A percentile compares a stretch with the other conserved stretches of the same genome.
phyloP scores from a whole-genome alignment of 805 yeast genomes.

The Wickerhamomyces bisporus region DNA sequence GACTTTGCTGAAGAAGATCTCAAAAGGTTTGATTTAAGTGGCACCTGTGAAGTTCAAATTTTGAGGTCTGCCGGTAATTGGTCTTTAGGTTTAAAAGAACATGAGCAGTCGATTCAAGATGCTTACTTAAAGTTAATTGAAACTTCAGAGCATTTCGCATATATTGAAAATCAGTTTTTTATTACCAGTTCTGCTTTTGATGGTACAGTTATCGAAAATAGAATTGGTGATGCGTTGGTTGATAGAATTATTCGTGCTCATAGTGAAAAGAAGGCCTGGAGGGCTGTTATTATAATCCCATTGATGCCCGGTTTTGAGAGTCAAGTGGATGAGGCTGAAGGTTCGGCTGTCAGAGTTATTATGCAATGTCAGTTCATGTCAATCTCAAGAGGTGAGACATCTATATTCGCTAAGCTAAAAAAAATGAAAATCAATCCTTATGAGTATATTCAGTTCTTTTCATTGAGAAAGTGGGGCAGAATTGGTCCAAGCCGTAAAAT shows the following conservation, averaged over 20 bases:
- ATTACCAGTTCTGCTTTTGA: constrained; percentile 84
- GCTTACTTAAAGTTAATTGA: constrained; percentile 91
- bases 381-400: constrained; percentile 82
- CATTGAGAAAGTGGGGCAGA: constrained; percentile 93
- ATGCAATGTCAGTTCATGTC: constrained; percentile 96
- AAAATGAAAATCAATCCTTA: constrained; percentile 82
- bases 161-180: constrained; percentile 94
- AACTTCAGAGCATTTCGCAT: constrained; percentile 86
- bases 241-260: constrained; percentile 91
- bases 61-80: constrained; percentile 87
- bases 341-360: constrained; percentile 89
- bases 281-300: constrained; percentile 87
- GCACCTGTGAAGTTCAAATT: constrained; percentile 89
- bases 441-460: constrained; percentile 86
- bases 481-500: constrained; percentile 70
- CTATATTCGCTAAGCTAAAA: constrained; percentile 78
- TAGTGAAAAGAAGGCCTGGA: constrained; percentile 73
- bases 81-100: constrained; percentile 85
- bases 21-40: constrained; percentile 47
- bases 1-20: constrained; percentile 76
- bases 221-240: constrained; percentile 96
- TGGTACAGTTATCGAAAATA: constrained; percentile 77
- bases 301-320: constrained; percentile 97
- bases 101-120: constrained; percentile 85
- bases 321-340: constrained; percentile 88